These are phyloP conservation scores for Fusarium xyrophilum DNA, from an alignment of 2,329 filamentous ascomycete species.

Conservation along the genomic window DNA sequence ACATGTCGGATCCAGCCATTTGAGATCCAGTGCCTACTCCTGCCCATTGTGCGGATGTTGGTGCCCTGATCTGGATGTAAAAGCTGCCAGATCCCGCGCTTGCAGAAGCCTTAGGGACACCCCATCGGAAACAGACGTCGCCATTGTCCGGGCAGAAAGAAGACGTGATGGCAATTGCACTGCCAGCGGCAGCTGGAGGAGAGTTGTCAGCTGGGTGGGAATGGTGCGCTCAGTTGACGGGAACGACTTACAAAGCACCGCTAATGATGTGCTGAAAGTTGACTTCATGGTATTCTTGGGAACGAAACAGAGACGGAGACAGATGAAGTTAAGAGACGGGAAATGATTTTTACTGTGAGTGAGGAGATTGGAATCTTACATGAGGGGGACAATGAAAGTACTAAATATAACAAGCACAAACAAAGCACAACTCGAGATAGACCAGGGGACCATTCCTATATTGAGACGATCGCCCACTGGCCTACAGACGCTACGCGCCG, in stretches of 20 bases:
- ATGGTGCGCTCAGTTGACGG: neutral
- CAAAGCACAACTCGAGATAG: constrained; percentile 20
- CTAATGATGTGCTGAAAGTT: constrained; percentile 20
- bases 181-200: constrained; percentile 35
- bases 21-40: constrained; percentile 61
- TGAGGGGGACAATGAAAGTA: constrained; percentile 6
- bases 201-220: constrained; percentile 10
- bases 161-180: constrained; percentile 39
- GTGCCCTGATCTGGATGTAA: constrained; percentile 67
- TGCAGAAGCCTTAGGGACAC: constrained; percentile 58
- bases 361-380: constrained; percentile 10
- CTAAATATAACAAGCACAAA: constrained; percentile 30
- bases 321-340: neutral
- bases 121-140: constrained; percentile 63
- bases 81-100: constrained; percentile 60
- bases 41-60: constrained; percentile 62
- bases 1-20: constrained; percentile 67
- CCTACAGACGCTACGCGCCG: constrained; percentile 7
- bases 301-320: neutral
- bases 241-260: constrained; percentile 34
- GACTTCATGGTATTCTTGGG: constrained; percentile 30
- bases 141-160: constrained; percentile 52
- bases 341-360: neutral
- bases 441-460: constrained; percentile 6
- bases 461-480: constrained; percentile 17